These are phyloP conservation scores for Penicillium sp. DNA, from an alignment of 2,329 filamentous ascomycete genomes.

Conservation along the genomic window DNA sequence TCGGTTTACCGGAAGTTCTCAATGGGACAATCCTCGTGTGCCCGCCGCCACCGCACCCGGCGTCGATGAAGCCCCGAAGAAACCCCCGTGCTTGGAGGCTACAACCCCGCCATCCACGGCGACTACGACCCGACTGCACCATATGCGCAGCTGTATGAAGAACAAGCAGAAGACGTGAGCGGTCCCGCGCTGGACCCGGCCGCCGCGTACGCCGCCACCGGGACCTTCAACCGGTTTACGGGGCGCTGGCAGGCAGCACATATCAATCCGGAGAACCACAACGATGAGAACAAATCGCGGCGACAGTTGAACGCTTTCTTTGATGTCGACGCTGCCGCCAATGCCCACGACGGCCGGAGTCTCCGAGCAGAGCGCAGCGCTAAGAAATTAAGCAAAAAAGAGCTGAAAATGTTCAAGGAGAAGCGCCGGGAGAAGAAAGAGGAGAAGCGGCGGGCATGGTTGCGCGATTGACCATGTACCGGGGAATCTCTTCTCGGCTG, in stretches of 20 bases:
- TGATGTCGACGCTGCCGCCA: conserved; percentile 90
- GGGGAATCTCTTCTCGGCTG: neutral
- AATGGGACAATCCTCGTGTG: conserved; percentile 83
- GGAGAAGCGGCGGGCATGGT: conserved; percentile 87
- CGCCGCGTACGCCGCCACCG: conserved; percentile 60
- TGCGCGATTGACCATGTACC: conserved; percentile 60
- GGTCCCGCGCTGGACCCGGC: conserved; percentile 37
- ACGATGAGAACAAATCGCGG: conserved; percentile 78
- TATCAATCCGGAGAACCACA: conserved; percentile 68
- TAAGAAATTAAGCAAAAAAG: conserved; percentile 76
- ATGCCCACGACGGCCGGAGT: conserved; percentile 81
- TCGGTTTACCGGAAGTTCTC: conserved; percentile 65
- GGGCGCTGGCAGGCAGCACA: conserved; percentile 70
- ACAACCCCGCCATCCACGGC: conserved; percentile 93
- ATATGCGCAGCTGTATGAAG: conserved; percentile 64
- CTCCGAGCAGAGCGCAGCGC: conserved; percentile 83
- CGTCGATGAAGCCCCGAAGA: conserved; percentile 27
- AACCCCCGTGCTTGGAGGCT: conserved; percentile 60
- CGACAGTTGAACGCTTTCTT: conserved; percentile 94
- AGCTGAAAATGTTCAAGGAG: conserved; percentile 87
- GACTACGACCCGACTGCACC: conserved; percentile 95
- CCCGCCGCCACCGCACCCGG: conserved; percentile 42
- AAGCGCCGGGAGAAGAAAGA: conserved; percentile 86
- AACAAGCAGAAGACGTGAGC: conserved; percentile 24
- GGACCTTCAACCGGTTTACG: conserved; percentile 85